Evolutionary conservation across 768 basidiomycete genomes (phyloP).

Genomic region (Rhodotorula diobovata): DNA sequence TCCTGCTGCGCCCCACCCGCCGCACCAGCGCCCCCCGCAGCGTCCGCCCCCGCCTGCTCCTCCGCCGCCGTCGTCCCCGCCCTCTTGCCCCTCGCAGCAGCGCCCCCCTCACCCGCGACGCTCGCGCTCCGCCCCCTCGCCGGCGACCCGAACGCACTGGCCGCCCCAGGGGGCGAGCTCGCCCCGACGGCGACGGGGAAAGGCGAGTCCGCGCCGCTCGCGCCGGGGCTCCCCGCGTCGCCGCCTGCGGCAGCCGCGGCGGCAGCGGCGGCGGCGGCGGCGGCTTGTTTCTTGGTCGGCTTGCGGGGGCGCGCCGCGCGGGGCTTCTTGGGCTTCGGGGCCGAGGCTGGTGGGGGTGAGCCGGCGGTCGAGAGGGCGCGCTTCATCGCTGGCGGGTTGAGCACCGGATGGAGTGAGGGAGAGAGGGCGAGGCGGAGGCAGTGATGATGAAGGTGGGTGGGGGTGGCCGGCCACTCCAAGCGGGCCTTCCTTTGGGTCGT

Average conservation of each 20-base stretch:
- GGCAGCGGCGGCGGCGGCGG: neutral
- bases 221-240: neutral
- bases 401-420: neutral
- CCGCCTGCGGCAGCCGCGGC: neutral
- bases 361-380: slow-evolving; percentile 3
- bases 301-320: neutral
- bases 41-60: neutral
- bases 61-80: no score
- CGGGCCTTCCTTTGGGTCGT: no score
- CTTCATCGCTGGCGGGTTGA: neutral
- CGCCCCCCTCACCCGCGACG: neutral
- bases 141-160: neutral
- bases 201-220: neutral
- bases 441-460: neutral
- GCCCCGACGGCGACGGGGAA: neutral
- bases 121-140: neutral
- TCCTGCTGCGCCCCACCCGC: neutral
- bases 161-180: neutral
- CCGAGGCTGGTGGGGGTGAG: neutral
- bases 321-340: slow-evolving; percentile 13
- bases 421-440: neutral
- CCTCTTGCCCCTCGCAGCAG: neutral
- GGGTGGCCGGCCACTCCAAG: no score
- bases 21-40: neutral
- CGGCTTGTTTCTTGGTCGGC: neutral